phyloP scores from a whole-genome alignment of 1,284 basidiomycete genomes.

The Fistulinella staudtii region DNA sequence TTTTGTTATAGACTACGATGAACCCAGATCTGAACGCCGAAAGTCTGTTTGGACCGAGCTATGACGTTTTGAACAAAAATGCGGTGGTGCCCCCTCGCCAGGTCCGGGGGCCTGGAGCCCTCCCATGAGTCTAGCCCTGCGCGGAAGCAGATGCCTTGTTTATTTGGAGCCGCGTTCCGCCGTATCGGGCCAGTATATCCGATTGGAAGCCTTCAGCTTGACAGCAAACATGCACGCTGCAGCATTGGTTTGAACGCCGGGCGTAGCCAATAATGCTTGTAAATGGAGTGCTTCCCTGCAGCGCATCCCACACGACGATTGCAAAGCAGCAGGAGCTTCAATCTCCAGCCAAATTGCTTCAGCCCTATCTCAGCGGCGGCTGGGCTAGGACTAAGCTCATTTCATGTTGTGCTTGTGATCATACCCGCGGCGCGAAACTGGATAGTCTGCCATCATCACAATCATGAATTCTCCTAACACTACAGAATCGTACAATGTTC shows the following conservation, averaged over 20 bases:
- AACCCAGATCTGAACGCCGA: neutral
- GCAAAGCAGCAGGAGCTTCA: constrained; percentile 2
- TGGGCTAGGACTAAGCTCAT: too few species aligned
- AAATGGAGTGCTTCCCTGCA: too few species aligned
- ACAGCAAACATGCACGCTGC: neutral
- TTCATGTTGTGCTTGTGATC: too few species aligned
- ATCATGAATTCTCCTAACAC: constrained; percentile 1
- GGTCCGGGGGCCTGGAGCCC: too few species aligned
- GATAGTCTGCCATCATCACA: too few species aligned
- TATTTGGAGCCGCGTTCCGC: neutral
- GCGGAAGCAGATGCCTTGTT: too few species aligned
- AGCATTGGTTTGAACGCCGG: neutral
- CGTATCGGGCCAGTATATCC: constrained; percentile 1
- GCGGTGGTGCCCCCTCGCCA: too few species aligned
- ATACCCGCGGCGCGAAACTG: too few species aligned
- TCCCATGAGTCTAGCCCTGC: too few species aligned
- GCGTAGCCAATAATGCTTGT: neutral
- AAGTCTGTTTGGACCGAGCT: neutral
- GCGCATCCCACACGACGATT: constrained; percentile 3
- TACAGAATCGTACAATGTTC: constrained; percentile 23
- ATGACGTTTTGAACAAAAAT: too few species aligned
- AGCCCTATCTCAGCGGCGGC: neutral
- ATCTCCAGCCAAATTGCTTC: neutral
- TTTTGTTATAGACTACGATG: neutral
- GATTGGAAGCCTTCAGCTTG: neutral